phyloP scores from a whole-genome alignment of 129 eudicot species.

The Flaveria bidentis region DNA sequence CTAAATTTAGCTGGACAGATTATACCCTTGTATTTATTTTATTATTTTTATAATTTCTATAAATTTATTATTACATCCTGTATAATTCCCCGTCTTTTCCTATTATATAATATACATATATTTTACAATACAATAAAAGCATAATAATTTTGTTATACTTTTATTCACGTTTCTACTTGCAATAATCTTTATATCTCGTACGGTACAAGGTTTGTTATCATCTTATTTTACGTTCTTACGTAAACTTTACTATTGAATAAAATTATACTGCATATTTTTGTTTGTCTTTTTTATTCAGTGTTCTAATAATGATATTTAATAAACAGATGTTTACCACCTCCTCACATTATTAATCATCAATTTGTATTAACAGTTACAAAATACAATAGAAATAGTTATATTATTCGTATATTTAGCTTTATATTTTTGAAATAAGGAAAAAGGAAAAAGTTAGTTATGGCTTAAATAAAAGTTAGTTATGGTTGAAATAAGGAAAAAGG shows the following conservation, averaged over 20 bases:
- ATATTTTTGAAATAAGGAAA: too few species aligned
- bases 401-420: too few species aligned
- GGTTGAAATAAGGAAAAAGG: too few species aligned
- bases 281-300: too few species aligned
- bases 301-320: background rate
- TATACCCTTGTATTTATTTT: conserved; percentile 37
- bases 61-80: conserved; percentile 19
- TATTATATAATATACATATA: background rate
- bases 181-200: too few species aligned
- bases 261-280: too few species aligned
- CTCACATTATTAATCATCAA: background rate
- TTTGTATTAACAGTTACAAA: background rate
- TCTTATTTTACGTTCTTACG: too few species aligned
- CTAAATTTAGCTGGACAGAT: conserved; percentile 91
- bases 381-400: background rate
- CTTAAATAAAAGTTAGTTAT: too few species aligned
- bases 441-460: too few species aligned
- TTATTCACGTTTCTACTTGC: background rate
- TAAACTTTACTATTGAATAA: too few species aligned
- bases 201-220: too few species aligned
- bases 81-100: conserved; percentile 17
- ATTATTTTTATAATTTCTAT: conserved; percentile 1
- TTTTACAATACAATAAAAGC: background rate
- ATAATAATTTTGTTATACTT: background rate
- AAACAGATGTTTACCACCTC: background rate